Percentiles rank a stretch among this genome's conserved stretches.
These are phyloP conservation scores for Heracleum sosnowskyi DNA, from an alignment of 129 eudicot genomes.

Conservation along the genomic window DNA sequence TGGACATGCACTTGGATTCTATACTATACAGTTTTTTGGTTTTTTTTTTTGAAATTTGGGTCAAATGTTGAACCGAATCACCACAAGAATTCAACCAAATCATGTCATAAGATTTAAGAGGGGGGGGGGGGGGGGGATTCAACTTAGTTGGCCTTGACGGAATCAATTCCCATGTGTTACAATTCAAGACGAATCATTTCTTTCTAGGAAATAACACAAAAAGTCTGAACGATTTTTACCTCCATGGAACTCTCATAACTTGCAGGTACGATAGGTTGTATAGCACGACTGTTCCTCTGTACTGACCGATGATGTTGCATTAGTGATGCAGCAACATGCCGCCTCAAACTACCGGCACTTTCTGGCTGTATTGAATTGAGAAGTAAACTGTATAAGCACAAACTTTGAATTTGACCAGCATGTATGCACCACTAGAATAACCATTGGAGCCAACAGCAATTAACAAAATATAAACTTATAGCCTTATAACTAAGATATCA, in stretches of 20 bases:
- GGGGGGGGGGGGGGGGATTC: too few species aligned
- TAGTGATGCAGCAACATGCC: conserved; percentile 78
- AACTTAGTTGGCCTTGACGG: background rate
- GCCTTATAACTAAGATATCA: background rate
- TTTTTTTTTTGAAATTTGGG: background rate
- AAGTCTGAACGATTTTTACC: conserved; percentile 30
- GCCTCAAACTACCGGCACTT: conserved; percentile 77
- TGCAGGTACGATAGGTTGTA: conserved; percentile 78
- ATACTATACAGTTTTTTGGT: background rate
- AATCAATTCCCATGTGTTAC: background rate
- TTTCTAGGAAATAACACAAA: background rate
- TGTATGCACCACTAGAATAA: background rate
- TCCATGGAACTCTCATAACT: conserved; percentile 94
- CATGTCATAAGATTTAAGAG: too few species aligned
- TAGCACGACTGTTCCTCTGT: conserved; percentile 48
- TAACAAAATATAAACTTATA: background rate
- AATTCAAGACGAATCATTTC: background rate
- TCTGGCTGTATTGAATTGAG: conserved; percentile 44
- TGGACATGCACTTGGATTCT: background rate
- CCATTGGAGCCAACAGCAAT: background rate
- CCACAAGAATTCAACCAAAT: background rate
- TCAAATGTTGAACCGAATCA: too few species aligned
- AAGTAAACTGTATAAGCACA: background rate
- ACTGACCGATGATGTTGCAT: conserved; percentile 76
- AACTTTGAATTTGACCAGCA: background rate